Evolutionary conservation across 192 early-diverging fungal species (phyloP).

Genomic region (Entomortierella chlamydospora): DNA sequence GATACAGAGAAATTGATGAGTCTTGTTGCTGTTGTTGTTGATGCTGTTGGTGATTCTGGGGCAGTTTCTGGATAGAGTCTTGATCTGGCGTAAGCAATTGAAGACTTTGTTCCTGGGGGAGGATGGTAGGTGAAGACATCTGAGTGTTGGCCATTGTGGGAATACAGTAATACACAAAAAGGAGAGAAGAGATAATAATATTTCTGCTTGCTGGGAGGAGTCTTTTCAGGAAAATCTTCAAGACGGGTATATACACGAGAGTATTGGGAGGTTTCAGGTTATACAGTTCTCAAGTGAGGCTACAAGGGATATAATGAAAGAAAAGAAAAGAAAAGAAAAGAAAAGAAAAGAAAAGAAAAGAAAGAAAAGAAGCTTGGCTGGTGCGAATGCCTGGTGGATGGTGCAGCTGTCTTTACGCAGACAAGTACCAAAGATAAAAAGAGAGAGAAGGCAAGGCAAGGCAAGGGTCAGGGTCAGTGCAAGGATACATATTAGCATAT

Average conservation of each 20-base stretch:
- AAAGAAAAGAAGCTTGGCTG: too few species aligned
- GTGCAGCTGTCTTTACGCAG: too few species aligned
- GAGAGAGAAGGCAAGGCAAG: neutral
- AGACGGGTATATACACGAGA: neutral
- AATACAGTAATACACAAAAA: neutral
- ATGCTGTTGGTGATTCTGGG: conserved; percentile 10
- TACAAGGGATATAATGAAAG: neutral
- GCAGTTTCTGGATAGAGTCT: conserved; percentile 4
- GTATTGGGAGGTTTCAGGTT: too few species aligned
- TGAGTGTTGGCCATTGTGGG: conserved; percentile 7
- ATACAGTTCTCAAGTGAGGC: too few species aligned
- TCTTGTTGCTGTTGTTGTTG: too few species aligned
- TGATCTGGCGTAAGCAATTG: conserved; percentile 1
- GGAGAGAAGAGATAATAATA: neutral
- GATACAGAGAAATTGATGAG: neutral
- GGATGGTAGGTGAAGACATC: neutral
- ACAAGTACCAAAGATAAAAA: too few species aligned
- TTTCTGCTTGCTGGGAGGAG: neutral
- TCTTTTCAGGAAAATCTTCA: too few species aligned
- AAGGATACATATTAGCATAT: neutral
- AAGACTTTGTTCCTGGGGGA: conserved; percentile 1
- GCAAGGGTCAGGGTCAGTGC: conserved; percentile 16
- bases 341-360: too few species aligned
- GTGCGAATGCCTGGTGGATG: too few species aligned
- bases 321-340: too few species aligned